These are phyloP conservation scores for Colletotrichum karsti DNA, from an alignment of 2,329 filamentous ascomycete genomes.

Conservation along the genomic window DNA sequence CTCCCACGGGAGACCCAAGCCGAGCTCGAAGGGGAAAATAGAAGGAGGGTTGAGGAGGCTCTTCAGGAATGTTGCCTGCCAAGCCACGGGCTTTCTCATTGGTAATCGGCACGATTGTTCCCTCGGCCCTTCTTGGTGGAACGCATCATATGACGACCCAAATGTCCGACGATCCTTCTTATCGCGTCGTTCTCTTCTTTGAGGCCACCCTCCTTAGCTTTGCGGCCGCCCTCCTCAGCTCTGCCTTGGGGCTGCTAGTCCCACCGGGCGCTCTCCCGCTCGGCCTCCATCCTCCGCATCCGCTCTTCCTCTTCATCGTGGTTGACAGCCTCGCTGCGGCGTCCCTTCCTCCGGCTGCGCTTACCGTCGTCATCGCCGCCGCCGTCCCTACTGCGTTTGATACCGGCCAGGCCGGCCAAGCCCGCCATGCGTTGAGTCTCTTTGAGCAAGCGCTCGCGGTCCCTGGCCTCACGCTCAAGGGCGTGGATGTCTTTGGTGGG, in stretches of 20 bases:
- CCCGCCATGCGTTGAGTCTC: constrained; percentile 73
- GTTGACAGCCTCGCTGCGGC: constrained; percentile 57
- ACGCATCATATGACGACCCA: constrained; percentile 1
- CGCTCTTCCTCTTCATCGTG: constrained; percentile 61
- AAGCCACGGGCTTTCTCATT: too few species aligned
- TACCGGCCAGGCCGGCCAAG: constrained; percentile 53
- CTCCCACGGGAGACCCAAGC: not conserved
- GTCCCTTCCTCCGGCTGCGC: constrained; percentile 54
- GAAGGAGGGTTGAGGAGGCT: too few species aligned
- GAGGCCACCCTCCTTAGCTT: not conserved
- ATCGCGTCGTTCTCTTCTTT: not conserved
- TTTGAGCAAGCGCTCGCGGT: constrained; percentile 72
- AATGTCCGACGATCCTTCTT: not conserved
- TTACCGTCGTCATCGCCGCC: constrained; percentile 41
- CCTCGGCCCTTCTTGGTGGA: not conserved
- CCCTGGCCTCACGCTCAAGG: constrained; percentile 72
- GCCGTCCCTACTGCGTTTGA: constrained; percentile 60
- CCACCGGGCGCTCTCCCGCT: constrained; percentile 65
- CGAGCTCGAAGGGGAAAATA: too few species aligned
- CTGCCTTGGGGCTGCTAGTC: constrained; percentile 38
- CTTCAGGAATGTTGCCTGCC: too few species aligned
- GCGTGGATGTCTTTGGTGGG: constrained; percentile 68
- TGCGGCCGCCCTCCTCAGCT: not conserved
- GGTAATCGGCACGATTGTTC: constrained; percentile 1
- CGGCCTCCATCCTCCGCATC: constrained; percentile 64